phyloP scores from a whole-genome alignment of 495 filamentous ascomycete genomes.

The Friedmanniomyces simplex region DNA sequence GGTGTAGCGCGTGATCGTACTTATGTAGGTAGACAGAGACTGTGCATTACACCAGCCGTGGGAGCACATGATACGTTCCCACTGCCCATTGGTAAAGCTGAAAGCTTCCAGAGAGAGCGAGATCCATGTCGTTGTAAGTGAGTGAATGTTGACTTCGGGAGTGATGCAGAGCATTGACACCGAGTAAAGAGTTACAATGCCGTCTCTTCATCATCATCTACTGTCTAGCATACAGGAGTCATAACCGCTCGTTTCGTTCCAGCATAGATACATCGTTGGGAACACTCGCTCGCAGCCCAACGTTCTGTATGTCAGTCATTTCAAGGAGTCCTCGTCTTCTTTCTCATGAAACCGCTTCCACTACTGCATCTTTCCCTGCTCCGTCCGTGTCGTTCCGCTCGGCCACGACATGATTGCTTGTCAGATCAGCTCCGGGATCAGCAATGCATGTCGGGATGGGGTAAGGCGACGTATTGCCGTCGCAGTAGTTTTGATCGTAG shows the following conservation, averaged over 20 bases:
- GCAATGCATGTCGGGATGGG: not conserved
- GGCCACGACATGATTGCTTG: not conserved
- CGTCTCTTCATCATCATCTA: too few relatives aligned
- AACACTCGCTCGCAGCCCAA: not conserved
- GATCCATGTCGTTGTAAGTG: too few relatives aligned
- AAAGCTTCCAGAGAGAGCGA: too few relatives aligned
- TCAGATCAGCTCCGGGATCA: not conserved
- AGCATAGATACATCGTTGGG: not conserved
- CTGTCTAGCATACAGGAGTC: not conserved
- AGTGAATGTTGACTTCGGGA: too few relatives aligned
- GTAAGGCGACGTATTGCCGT: not conserved
- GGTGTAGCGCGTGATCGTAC: too few relatives aligned
- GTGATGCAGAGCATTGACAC: too few relatives aligned
- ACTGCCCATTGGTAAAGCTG: too few relatives aligned
- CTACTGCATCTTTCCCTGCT: not conserved
- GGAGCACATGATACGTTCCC: too few relatives aligned
- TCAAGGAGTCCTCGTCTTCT: too few relatives aligned
- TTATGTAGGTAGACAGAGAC: too few relatives aligned
- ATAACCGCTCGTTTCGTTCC: not conserved
- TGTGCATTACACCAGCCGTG: too few relatives aligned
- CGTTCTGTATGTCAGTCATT: not conserved
- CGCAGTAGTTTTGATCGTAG: not conserved
- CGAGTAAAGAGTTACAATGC: too few relatives aligned
- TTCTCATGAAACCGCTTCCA: not conserved
- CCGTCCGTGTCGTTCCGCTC: not conserved